Evolutionary conservation across 306 rosid species (phyloP).

Genomic region (Sphenostylis stenocarpa): DNA sequence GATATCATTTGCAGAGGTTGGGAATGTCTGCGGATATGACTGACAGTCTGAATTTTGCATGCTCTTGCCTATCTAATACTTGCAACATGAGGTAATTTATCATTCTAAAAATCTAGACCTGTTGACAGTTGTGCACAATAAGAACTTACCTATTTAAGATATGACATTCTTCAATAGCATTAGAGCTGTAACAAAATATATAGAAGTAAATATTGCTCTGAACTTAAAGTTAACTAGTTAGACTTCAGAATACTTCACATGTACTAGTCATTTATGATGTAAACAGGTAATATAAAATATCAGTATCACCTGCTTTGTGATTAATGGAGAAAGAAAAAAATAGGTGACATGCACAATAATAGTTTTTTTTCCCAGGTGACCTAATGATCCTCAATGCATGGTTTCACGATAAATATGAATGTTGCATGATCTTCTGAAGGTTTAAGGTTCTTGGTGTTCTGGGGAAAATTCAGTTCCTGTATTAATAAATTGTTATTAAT

Average conservation of each 20-base stretch:
- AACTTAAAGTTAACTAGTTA: background rate
- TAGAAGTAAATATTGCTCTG: too few relatives aligned
- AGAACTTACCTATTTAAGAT: background rate
- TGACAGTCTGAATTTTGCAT: slow-evolving; percentile 53
- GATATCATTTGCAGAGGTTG: slow-evolving; percentile 76
- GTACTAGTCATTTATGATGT: background rate
- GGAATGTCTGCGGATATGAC: slow-evolving; percentile 71
- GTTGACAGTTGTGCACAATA: background rate
- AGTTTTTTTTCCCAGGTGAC: background rate
- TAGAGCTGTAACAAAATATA: background rate
- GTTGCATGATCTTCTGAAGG: background rate
- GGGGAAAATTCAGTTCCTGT: background rate
- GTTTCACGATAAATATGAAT: background rate
- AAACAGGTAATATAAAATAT: background rate
- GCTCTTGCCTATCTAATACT: slow-evolving; percentile 50
- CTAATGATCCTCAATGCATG: background rate
- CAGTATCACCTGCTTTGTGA: background rate
- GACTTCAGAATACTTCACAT: background rate
- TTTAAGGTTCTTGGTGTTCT: background rate
- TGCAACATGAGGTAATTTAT: slow-evolving; percentile 53
- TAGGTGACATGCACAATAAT: background rate
- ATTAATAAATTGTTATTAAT: background rate
- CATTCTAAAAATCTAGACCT: background rate
- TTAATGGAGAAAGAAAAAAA: background rate
- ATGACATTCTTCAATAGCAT: background rate